Evolutionary conservation across 768 basidiomycete genomes (phyloP).

Genomic region (Leccinum sublutescens): DNA sequence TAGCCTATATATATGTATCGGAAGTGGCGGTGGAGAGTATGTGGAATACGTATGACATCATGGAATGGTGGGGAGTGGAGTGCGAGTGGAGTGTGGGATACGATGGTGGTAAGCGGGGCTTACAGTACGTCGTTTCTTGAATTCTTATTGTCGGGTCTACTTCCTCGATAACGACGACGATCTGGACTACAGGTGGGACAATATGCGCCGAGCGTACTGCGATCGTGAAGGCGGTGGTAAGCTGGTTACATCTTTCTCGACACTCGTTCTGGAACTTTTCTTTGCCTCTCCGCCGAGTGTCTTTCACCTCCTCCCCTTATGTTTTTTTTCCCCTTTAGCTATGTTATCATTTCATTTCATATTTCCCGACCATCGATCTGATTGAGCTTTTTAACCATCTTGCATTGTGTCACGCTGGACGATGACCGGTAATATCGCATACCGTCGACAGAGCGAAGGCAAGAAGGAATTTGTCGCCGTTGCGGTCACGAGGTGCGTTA

Average conservation of each 20-base stretch:
- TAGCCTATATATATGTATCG: too few relatives aligned
- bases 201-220: slow-evolving; percentile 97
- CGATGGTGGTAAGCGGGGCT: too few relatives aligned
- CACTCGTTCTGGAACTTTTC: neutral
- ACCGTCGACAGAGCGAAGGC: slow-evolving; percentile 68
- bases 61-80: too few relatives aligned
- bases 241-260: slow-evolving; percentile 23
- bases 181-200: slow-evolving; percentile 57
- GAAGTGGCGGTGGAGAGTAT: too few relatives aligned
- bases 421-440: neutral
- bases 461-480: slow-evolving; percentile 66
- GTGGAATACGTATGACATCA: too few relatives aligned
- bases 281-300: neutral
- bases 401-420: neutral
- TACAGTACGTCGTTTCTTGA: slow-evolving; percentile 40
- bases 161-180: neutral
- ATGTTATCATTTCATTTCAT: neutral
- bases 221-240: slow-evolving; percentile 88
- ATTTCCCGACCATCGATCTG: neutral
- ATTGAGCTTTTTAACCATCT: neutral
- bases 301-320: neutral
- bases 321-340: neutral
- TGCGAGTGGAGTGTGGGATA: too few relatives aligned
- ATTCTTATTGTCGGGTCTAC: neutral
- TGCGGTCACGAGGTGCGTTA: slow-evolving; percentile 73